Conservation (phyloP, 2,329 filamentous ascomycete genomes). For the Colletotrichum chrysophilum region DNA sequence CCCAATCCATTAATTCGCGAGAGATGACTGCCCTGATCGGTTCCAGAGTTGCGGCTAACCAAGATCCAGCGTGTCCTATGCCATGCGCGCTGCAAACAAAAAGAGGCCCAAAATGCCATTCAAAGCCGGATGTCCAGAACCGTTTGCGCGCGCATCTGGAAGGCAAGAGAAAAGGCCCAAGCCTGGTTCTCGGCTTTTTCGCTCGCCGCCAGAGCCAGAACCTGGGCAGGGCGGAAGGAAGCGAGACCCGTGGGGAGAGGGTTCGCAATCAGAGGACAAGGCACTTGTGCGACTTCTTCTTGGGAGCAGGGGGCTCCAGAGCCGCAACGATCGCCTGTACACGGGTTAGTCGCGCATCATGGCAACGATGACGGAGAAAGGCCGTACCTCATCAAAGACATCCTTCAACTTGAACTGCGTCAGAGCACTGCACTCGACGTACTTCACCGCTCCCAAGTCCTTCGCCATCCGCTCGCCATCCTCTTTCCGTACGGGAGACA, state of each 20-base stretch:
- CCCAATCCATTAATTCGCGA: slow-evolving; percentile 15
- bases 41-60: slow-evolving; percentile 13
- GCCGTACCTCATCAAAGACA: slow-evolving; percentile 93
- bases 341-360: slow-evolving; percentile 15
- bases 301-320: slow-evolving; percentile 83
- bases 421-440: slow-evolving; percentile 96
- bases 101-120: slow-evolving; percentile 19
- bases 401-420: slow-evolving; percentile 99
- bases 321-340: slow-evolving; percentile 90
- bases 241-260: not conserved
- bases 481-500: slow-evolving; percentile 89
- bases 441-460: slow-evolving; percentile 97
- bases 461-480: slow-evolving; percentile 97
- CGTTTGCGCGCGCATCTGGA: slow-evolving; percentile 16
- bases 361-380: not conserved
- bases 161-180: slow-evolving; percentile 16
- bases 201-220: slow-evolving; percentile 15
- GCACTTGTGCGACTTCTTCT: slow-evolving; percentile 78
- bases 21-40: not conserved
- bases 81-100: slow-evolving; percentile 22
- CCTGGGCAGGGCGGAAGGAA: slow-evolving; percentile 13
- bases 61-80: slow-evolving; percentile 18
- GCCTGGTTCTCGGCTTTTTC: slow-evolving; percentile 20
- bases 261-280: slow-evolving; percentile 61
- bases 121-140: slow-evolving; percentile 11